A percentile compares a stretch with the other conserved stretches of the same genome.
phyloP scores from a whole-genome alignment of 768 basidiomycete species.

The Hericium rajendrae region DNA sequence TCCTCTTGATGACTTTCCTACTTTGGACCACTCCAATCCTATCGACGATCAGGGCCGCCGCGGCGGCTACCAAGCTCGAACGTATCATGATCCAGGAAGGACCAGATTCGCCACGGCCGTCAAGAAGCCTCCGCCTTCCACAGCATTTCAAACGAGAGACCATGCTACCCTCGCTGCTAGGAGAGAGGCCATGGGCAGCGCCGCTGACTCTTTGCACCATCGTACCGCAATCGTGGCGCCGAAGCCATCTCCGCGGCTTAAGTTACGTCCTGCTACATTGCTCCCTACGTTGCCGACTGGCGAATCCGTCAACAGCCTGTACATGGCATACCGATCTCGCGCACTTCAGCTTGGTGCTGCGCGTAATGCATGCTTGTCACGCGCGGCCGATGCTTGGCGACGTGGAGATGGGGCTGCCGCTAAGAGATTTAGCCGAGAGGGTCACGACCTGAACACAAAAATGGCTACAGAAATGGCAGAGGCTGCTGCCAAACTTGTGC shows the following conservation, averaged over 20 bases:
- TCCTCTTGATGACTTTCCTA: constrained; percentile 65
- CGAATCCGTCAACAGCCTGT: constrained; percentile 65
- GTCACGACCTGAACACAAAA: constrained; percentile 85
- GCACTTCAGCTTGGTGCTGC: constrained; percentile 90
- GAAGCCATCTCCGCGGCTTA: constrained; percentile 75
- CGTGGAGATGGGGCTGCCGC: constrained; percentile 93
- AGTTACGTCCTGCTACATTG: constrained; percentile 71
- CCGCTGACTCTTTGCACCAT: constrained; percentile 54
- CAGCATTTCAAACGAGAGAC: constrained; percentile 19
- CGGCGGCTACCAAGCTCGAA: constrained; percentile 28
- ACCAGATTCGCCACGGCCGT: constrained; percentile 86
- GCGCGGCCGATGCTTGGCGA: constrained; percentile 94
- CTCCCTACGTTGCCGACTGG: constrained; percentile 88
- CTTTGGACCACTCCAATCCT: constrained; percentile 32
- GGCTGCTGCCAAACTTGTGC: constrained; percentile 78
- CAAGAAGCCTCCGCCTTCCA: constrained; percentile 46
- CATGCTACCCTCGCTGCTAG: constrained; percentile 37
- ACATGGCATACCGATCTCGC: constrained; percentile 81
- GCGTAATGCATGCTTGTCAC: constrained; percentile 86
- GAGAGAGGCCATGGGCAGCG: constrained; percentile 47
- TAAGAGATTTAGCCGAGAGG: constrained; percentile 89
- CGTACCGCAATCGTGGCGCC: constrained; percentile 68
- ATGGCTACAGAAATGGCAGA: constrained; percentile 81
- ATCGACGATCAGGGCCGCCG: constrained; percentile 32
- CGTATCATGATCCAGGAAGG: constrained; percentile 72